A percentile compares a stretch with the other conserved stretches of the same genome.
phyloP scores from a whole-genome alignment of 768 basidiomycete genomes.

The Pleurotus cornucopiae region DNA sequence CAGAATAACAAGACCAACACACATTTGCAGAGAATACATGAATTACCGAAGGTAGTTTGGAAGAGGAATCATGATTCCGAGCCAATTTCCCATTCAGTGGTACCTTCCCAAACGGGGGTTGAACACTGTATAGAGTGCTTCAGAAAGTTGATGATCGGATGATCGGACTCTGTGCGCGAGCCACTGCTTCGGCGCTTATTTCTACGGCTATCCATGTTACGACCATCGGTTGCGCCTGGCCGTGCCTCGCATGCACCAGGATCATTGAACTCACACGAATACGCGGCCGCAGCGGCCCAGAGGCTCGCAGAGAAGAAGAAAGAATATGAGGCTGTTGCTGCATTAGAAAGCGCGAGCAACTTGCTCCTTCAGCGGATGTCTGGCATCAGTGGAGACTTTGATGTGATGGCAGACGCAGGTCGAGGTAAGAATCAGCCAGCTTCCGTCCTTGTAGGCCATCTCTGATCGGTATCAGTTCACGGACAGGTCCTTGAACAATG shows the following conservation, averaged over 20 bases:
- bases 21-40: no score
- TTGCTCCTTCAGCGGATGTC: slow-evolving; percentile 66
- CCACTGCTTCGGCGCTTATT: no score
- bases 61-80: no score
- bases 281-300: slow-evolving; percentile 43
- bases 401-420: slow-evolving; percentile 76
- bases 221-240: slow-evolving; percentile 49
- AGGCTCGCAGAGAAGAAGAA: slow-evolving; percentile 77
- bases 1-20: no score
- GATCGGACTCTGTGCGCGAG: no score
- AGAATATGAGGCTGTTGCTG: slow-evolving; percentile 71
- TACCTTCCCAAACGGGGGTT: no score
- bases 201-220: slow-evolving; percentile 31
- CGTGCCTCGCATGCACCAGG: slow-evolving; percentile 46
- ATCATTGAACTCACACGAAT: slow-evolving; percentile 28
- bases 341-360: slow-evolving; percentile 61
- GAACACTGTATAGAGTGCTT: no score
- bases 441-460: neutral
- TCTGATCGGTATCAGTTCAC: slow-evolving; percentile 42
- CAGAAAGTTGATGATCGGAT: no score
- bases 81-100: no score
- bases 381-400: slow-evolving; percentile 65
- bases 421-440: slow-evolving; percentile 40
- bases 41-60: no score
- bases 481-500: slow-evolving; percentile 77